Conservation (phyloP, 2,329 filamentous ascomycete species). For the Penicillium griseofulvum region DNA sequence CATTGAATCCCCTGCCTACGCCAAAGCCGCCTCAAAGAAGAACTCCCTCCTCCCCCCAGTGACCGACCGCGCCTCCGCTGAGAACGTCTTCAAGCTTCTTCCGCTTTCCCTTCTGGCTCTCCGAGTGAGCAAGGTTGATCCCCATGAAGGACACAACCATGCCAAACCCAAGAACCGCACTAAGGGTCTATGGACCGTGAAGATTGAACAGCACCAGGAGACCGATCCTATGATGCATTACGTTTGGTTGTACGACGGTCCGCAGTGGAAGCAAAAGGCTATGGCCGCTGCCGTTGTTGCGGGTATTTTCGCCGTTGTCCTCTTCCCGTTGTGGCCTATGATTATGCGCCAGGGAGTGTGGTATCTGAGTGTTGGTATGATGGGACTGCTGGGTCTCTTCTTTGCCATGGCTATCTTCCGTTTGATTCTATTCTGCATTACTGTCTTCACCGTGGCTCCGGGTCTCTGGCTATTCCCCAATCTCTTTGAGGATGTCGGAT, state of each 20-base stretch:
- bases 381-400: slow-evolving; percentile 86
- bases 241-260: slow-evolving; percentile 92
- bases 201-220: slow-evolving; percentile 94
- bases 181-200: slow-evolving; percentile 95
- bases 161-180: slow-evolving; percentile 70
- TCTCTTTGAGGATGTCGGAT: slow-evolving; percentile 96
- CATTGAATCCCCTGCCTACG: slow-evolving; percentile 83
- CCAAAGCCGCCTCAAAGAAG: slow-evolving; percentile 78
- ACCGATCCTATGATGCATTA: slow-evolving; percentile 70
- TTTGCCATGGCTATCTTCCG: slow-evolving; percentile 98
- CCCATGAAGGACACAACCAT: slow-evolving; percentile 71
- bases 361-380: slow-evolving; percentile 93
- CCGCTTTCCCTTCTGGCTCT: slow-evolving; percentile 92
- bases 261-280: slow-evolving; percentile 89
- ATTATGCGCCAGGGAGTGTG: slow-evolving; percentile 89
- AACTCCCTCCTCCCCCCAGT: slow-evolving; percentile 85
- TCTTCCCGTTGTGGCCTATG: slow-evolving; percentile 95
- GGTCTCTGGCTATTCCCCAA: slow-evolving; percentile 99
- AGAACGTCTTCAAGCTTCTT: slow-evolving; percentile 92
- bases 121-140: slow-evolving; percentile 79
- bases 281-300: slow-evolving; percentile 82
- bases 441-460: slow-evolving; percentile 78
- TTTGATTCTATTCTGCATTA: slow-evolving; percentile 88
- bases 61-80: slow-evolving; percentile 80
- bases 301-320: slow-evolving; percentile 80